phyloP scores from a whole-genome alignment of 2,329 filamentous ascomycete species.

The Diplodia scrobiculata region DNA sequence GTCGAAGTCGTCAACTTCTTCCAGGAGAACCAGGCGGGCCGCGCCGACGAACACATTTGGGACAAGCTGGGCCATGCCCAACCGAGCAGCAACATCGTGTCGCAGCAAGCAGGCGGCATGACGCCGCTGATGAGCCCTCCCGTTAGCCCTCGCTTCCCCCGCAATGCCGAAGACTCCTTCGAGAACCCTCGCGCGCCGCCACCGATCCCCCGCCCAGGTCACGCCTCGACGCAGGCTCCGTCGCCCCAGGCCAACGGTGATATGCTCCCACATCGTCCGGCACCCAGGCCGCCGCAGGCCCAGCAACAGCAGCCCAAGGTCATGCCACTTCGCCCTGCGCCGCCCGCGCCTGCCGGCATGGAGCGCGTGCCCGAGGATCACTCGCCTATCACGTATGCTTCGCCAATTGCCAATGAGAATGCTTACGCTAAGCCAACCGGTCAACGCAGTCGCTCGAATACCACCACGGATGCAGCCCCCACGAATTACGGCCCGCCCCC shows the following conservation, averaged over 20 bases:
- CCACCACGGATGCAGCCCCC: constrained; percentile 42
- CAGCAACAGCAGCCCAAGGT: constrained; percentile 46
- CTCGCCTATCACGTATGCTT: constrained; percentile 48
- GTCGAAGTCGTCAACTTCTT: constrained; percentile 96
- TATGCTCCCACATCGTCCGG: constrained; percentile 77
- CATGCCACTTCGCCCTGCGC: constrained; percentile 59
- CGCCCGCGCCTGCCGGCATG: constrained; percentile 56
- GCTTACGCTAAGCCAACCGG: constrained; percentile 39
- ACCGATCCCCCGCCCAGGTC: constrained; percentile 66
- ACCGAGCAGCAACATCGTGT: constrained; percentile 46
- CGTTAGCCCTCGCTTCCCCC: constrained; percentile 81
- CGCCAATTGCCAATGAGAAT: constrained; percentile 36
- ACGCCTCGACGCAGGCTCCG: constrained; percentile 50
- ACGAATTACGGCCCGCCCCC: constrained; percentile 29
- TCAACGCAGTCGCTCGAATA: constrained; percentile 49
- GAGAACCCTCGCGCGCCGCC: constrained; percentile 94
- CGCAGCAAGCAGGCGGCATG: constrained; percentile 34
- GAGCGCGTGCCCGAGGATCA: constrained; percentile 40
- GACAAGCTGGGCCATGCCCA: constrained; percentile 94
- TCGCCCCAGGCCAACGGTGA: constrained; percentile 47
- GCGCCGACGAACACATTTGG: constrained; percentile 82
- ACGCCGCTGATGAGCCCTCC: constrained; percentile 71
- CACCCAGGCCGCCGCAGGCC: constrained; percentile 76
- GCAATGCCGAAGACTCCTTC: constrained; percentile 84
- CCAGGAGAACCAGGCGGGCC: constrained; percentile 84